Base-by-base conservation (phyloP, 192 early-diverging fungal species). In the Coemansia asiatica region DNA sequence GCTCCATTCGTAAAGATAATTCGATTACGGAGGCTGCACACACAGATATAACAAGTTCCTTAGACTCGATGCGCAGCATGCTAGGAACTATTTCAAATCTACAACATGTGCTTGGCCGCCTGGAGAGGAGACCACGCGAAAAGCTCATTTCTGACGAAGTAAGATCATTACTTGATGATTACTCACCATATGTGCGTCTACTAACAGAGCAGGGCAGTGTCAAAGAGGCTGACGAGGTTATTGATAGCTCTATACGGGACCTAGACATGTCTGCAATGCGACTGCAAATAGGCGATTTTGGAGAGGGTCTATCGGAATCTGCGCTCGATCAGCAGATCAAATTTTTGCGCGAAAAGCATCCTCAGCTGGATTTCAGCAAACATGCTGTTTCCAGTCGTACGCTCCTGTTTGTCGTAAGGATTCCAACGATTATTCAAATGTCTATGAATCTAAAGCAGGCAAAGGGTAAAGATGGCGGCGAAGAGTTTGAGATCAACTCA, bases 1-100 rank as follows among this genome's bases (percentile, higher is more conserved):
- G 73, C 60, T 72, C 78, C 15, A 81, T 81, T 23, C 78, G 78
- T 56, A 81, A 81, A 53, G 73, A 81, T 63, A 75, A 75, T 29
- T 81, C 78, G 6, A 69, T 81, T 13, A 53, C 66, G 1, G 78
- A 81, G 35, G 78, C 78, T 0, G 73, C 73, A 13, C 72, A 72
- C 16, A 75, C 69, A 16, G 78, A 81, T 47, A 81, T 81, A 28
- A 44, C 66, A 18, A 68, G 31, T 46, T 75, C 78, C 18, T 62
- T 81, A n/a, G 73, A 75, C 0, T 66, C 69, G 6, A 65, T 81
- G 69, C 72, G 67, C 28, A 47, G 44, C 60, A 81, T 81, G 78
- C 27, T 81, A 15, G 64, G 31, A 1, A 69, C 72, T 12, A 71
- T 81, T 63, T 54, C 69, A 16, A 62, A 64, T 29, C 61, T 69